Conservation (phyloP, 208 protist genomes). For the Trypanosoma brucei region DNA sequence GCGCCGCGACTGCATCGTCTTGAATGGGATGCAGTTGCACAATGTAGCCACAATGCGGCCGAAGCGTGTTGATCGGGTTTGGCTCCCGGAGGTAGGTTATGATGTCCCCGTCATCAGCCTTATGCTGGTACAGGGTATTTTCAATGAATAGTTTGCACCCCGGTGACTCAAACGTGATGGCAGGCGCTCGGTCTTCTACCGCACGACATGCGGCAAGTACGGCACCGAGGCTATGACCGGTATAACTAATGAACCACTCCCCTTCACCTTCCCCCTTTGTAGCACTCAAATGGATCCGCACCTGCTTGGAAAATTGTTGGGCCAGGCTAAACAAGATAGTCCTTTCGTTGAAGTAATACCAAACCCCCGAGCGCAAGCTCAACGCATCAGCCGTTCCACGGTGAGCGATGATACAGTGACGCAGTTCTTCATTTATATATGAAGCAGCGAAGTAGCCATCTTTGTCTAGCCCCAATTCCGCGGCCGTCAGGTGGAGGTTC, state of each 20-base stretch:
- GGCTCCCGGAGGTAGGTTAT: slow-evolving; percentile 81
- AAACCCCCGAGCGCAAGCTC: slow-evolving; percentile 74
- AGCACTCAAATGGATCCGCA: slow-evolving; percentile 42
- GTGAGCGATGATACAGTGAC: slow-evolving; percentile 82
- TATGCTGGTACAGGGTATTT: slow-evolving; percentile 39
- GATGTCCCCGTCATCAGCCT: slow-evolving; percentile 39
- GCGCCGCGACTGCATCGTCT: slow-evolving; percentile 1
- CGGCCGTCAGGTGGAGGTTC: slow-evolving; percentile 59
- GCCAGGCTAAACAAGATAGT: slow-evolving; percentile 85
- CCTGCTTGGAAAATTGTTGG: slow-evolving; percentile 79
- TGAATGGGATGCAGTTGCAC: slow-evolving; percentile 48
- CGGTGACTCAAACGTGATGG: slow-evolving; percentile 86
- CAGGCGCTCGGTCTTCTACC: slow-evolving; percentile 67
- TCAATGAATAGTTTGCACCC: slow-evolving; percentile 71
- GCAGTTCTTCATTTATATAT: slow-evolving; percentile 60
- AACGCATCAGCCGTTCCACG: slow-evolving; percentile 83
- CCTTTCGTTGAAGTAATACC: slow-evolving; percentile 89
- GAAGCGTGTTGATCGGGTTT: slow-evolving; percentile 89
- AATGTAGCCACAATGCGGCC: slow-evolving; percentile 80
- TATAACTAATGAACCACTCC: slow-evolving; percentile 77
- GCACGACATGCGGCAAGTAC: slow-evolving; percentile 79
- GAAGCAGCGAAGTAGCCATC: slow-evolving; percentile 86
- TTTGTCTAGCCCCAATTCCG: slow-evolving; percentile 62
- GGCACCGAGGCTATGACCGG: slow-evolving; percentile 87
- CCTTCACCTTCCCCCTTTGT: slow-evolving; percentile 14